phyloP scores from a whole-genome alignment of 1,284 basidiomycete genomes.

The Omphalotus olearius region DNA sequence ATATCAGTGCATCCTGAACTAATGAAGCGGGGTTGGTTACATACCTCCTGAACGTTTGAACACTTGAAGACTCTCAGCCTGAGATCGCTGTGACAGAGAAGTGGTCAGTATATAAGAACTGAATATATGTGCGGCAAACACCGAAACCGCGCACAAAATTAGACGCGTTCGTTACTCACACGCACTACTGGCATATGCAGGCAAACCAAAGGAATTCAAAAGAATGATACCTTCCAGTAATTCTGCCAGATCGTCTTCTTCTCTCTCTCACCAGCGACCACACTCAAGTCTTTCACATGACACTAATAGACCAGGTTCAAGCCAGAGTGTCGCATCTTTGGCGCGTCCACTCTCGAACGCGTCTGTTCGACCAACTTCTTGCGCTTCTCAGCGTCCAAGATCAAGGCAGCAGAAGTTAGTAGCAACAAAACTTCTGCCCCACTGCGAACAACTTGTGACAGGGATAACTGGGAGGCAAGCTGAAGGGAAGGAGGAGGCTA shows the following conservation, averaged over 20 bases:
- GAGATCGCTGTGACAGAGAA: no score
- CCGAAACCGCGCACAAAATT: no score
- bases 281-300: slow-evolving; percentile 32
- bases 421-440: slow-evolving; percentile 47
- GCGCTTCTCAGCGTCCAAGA: slow-evolving; percentile 41
- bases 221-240: neutral
- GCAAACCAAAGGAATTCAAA: no score
- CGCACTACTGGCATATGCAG: no score
- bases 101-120: no score
- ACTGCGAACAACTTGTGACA: slow-evolving; percentile 52
- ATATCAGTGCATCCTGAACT: no score
- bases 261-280: slow-evolving; percentile 28
- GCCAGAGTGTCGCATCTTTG: slow-evolving; percentile 9
- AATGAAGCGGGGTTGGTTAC: no score
- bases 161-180: no score
- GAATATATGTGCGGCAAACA: no score
- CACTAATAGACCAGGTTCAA: slow-evolving; percentile 16
- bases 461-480: slow-evolving; percentile 38
- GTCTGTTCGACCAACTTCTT: slow-evolving; percentile 30
- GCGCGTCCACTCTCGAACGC: slow-evolving; percentile 28
- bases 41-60: no score
- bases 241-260: neutral
- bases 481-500: slow-evolving; percentile 35
- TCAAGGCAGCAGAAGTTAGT: slow-evolving; percentile 46
- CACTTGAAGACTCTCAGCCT: no score